Evolutionary conservation across 495 filamentous ascomycete species (phyloP), one percentile per base, ranked within the genome.

Genomic region (Chaetomidium leptoderma): DNA sequence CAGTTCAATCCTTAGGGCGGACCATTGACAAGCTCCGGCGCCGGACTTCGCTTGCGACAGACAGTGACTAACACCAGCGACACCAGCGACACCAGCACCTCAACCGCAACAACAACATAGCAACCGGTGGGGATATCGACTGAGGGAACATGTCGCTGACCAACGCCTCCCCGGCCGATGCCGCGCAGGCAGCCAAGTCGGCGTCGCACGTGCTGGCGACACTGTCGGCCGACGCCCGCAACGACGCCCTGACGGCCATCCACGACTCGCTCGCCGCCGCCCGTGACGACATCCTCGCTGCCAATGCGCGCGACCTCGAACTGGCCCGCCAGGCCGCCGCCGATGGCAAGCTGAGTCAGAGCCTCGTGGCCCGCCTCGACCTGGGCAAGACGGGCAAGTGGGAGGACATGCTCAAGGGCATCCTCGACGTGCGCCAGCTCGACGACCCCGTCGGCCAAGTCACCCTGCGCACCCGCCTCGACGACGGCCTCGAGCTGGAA

Each of bases 341-440:
- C 23, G 79, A 81, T 59, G 92, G 92, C 39, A 74, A 84, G 52
- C 72, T 97, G 23, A 95, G 85, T 64, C 81, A 87, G 62, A 95
- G 90, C 69, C 78, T 99, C 17, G 79, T 97, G n/a, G 93, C 96
- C 64, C 78, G 93, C 61, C 78, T 99, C 51, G 92, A 97, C 63
- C 75, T 98, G 11, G 82, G 84, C 9, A 86, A 87, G 67, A 81
- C 82, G 52, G 91, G 92, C 37, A 97, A 98, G 76, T 98, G 85
- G 81, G 90, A 96, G 63, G 93, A 97, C 63, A 99, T 97, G 93
- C 80, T 99, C 46, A 85, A 95, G 71, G 95, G 93, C 27, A 95
- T 99, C 60, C 69, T 96, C 50, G 89, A 92, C 72, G 95, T 99
- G 39, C 80, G 88, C 61, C 83, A 83, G 50, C 79, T 99, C 14